These are phyloP conservation scores for Termitomyces sp. DNA, from an alignment of 768 basidiomycete species.

Conservation along the genomic window DNA sequence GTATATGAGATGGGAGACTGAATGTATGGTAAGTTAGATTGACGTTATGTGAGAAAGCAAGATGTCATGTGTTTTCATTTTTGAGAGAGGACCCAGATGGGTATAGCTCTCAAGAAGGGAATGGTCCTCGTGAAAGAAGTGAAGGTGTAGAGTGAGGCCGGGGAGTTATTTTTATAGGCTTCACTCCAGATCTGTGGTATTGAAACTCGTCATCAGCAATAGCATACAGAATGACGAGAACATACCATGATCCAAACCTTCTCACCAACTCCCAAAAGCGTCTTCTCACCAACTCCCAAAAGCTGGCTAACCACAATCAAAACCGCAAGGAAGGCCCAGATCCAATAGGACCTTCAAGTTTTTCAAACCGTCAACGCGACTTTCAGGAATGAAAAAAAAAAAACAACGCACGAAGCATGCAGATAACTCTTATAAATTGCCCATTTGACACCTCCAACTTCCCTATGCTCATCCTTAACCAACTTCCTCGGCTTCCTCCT, in stretches of 20 bases:
- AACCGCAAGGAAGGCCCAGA: conserved; percentile 49
- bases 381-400: background rate
- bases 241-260: conserved; percentile 73
- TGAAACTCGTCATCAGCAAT: background rate
- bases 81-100: no score
- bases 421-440: conserved; percentile 62
- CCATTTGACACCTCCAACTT: conserved; percentile 82
- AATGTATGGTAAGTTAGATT: no score
- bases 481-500: conserved; percentile 67
- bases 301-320: conserved; percentile 48
- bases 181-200: conserved; percentile 56
- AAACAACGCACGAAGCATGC: conserved; percentile 54
- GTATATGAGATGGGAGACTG: no score
- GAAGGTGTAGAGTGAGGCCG: conserved; percentile 25
- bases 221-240: background rate
- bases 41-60: no score
- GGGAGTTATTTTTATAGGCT: conserved; percentile 36
- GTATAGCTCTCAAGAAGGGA: no score
- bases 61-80: no score
- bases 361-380: background rate
- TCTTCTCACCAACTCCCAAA: no score
- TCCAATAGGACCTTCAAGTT: conserved; percentile 57
- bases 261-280: no score
- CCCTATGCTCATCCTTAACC: conserved; percentile 77
- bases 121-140: conserved; percentile 30